Evolutionary conservation across 257 asterid genomes (phyloP).

Genomic region (Ocimum tenuiflorum): DNA sequence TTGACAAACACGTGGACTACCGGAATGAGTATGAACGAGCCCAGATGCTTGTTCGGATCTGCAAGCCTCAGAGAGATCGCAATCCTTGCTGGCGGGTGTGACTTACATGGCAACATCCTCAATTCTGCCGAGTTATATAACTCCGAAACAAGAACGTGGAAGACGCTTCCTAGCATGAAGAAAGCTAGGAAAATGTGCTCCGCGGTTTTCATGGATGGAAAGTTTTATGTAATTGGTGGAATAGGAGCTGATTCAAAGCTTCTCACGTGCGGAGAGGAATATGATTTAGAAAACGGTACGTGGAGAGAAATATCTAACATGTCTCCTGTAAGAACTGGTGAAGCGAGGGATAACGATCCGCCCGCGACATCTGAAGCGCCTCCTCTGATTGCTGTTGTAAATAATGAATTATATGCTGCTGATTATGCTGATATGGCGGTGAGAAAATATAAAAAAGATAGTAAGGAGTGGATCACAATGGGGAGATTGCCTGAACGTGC

Average conservation of each 20-base stretch:
- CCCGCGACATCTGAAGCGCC: conserved; percentile 69
- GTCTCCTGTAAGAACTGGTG: conserved; percentile 47
- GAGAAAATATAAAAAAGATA: conserved; percentile 46
- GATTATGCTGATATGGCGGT: conserved; percentile 60
- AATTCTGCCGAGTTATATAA: conserved; percentile 59
- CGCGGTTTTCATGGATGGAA: conserved; percentile 75
- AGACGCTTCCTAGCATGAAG: conserved; percentile 57
- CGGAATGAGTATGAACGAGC: conserved; percentile 72
- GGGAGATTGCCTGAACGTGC: conserved; percentile 72
- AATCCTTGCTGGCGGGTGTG: conserved; percentile 79
- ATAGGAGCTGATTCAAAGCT: conserved; percentile 35
- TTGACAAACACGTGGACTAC: conserved; percentile 75
- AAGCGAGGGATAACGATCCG: conserved; percentile 26
- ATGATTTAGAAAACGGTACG: conserved; percentile 38
- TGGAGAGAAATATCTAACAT: conserved; percentile 65
- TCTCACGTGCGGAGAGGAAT: conserved; percentile 71
- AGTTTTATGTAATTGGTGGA: conserved; percentile 71
- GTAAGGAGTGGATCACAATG: conserved; percentile 40
- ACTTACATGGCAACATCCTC: conserved; percentile 46
- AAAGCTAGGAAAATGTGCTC: conserved; percentile 72
- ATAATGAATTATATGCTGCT: conserved; percentile 69
- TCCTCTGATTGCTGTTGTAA: conserved; percentile 76
- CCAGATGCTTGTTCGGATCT: conserved; percentile 74
- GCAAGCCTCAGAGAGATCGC: conserved; percentile 77
- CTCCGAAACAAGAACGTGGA: conserved; percentile 57